Evolutionary conservation across 1,139 yeast species (phyloP).

Genomic region (Pichia sp.): DNA sequence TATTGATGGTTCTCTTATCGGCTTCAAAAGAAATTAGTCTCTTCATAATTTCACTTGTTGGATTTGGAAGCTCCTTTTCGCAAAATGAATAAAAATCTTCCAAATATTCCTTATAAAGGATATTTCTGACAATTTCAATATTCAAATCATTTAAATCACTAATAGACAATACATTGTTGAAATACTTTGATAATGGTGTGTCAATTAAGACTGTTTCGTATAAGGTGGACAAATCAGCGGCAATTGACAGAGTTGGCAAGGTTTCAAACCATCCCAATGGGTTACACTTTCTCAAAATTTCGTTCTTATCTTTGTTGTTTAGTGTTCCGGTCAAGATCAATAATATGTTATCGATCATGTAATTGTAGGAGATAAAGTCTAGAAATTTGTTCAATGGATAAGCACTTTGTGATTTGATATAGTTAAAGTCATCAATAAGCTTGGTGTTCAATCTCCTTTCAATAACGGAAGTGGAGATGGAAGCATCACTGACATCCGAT

Average conservation of each 20-base stretch:
- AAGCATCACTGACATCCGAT: constrained; percentile 63
- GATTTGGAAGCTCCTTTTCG: constrained; percentile 50
- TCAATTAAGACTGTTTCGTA: constrained; percentile 93
- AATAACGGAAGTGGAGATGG: constrained; percentile 73
- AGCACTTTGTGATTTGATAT: constrained; percentile 74
- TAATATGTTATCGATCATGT: constrained; percentile 97
- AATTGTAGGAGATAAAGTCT: constrained; percentile 89
- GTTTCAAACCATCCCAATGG: constrained; percentile 99
- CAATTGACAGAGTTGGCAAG: constrained; percentile 87
- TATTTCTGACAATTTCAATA: constrained; percentile 90
- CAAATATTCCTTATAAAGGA: constrained; percentile 83
- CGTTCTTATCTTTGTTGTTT: constrained; percentile 87
- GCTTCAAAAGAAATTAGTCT: constrained; percentile 82
- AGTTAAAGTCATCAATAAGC: constrained; percentile 76
- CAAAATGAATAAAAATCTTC: constrained; percentile 78
- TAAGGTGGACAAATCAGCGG: constrained; percentile 87
- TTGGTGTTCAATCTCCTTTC: constrained; percentile 72
- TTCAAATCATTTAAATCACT: constrained; percentile 93
- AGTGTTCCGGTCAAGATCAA: constrained; percentile 95
- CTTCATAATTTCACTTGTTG: constrained; percentile 77
- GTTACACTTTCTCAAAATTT: constrained; percentile 82
- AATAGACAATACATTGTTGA: constrained; percentile 84
- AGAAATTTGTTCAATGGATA: constrained; percentile 74
- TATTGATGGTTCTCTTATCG: constrained; percentile 89
- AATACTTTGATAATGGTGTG: constrained; percentile 95